Percentiles rank a stretch among this genome's conserved stretches.
phyloP scores from a whole-genome alignment of 2,329 filamentous ascomycete species.

The Monilinia fructigena region DNA sequence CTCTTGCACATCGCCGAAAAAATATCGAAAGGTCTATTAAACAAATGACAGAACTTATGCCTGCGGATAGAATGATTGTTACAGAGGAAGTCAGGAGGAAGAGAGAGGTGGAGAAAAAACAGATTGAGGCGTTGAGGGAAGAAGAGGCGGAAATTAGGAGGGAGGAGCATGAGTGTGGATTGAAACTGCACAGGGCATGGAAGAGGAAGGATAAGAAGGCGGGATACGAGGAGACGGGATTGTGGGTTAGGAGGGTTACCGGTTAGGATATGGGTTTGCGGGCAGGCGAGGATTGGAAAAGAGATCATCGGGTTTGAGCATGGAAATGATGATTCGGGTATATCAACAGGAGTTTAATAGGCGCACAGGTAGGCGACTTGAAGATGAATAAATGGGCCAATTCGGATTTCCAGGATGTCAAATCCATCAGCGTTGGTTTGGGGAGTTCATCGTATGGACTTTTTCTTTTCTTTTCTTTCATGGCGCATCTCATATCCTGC shows the following conservation, averaged over 20 bases:
- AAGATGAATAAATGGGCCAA: not conserved
- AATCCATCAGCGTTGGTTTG: not conserved
- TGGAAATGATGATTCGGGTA: not conserved
- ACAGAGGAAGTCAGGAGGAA: conserved; percentile 63
- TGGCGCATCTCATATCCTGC: not conserved
- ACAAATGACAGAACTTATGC: conserved; percentile 77
- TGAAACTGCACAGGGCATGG: conserved; percentile 71
- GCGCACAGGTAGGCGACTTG: not conserved
- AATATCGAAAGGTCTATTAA: conserved; percentile 72
- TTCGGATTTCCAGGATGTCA: not conserved
- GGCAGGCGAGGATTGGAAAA: not conserved
- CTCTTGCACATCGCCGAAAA: conserved; percentile 63
- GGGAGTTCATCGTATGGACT: not conserved
- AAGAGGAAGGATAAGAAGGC: conserved; percentile 70
- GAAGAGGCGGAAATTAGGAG: conserved; percentile 72
- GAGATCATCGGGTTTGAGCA: not conserved
- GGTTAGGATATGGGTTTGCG: conserved; percentile 42
- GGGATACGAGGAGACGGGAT: conserved; percentile 61
- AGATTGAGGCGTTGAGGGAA: conserved; percentile 62
- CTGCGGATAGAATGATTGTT: conserved; percentile 65
- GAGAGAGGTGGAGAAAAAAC: conserved; percentile 55
- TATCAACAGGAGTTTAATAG: not conserved
- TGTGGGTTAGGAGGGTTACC: conserved; percentile 80
- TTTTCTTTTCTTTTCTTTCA: not conserved
- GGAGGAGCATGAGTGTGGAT: conserved; percentile 75